Evolutionary conservation across 2,329 filamentous ascomycete genomes (phyloP).

Genomic region (Aspergillus sp.): DNA sequence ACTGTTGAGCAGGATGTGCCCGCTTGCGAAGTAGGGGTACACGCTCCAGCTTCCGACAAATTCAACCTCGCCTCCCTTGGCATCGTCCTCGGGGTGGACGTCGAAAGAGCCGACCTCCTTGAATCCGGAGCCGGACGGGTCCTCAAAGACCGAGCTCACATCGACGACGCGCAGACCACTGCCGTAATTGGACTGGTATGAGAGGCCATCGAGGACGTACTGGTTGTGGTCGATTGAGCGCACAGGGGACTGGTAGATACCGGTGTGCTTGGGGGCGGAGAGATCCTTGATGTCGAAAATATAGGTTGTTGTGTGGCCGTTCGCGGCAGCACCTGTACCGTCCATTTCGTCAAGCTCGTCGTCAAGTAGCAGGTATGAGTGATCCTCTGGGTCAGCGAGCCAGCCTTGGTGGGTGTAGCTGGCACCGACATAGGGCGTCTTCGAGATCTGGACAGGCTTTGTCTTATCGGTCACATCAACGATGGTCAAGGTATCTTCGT

Average conservation of each 20-base stretch:
- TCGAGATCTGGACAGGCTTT: slow-evolving; percentile 18
- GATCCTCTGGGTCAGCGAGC: slow-evolving; percentile 11
- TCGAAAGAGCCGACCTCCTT: slow-evolving; percentile 20
- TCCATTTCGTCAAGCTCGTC: slow-evolving; percentile 21
- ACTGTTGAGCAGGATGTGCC: slow-evolving; percentile 18
- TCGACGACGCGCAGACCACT: slow-evolving; percentile 21
- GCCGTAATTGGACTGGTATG: slow-evolving; percentile 20
- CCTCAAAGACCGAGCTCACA: slow-evolving; percentile 14
- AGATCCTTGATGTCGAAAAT: slow-evolving; percentile 20
- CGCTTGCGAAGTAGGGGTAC: slow-evolving; percentile 19
- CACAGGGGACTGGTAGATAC: slow-evolving; percentile 19
- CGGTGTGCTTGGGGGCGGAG: slow-evolving; percentile 16
- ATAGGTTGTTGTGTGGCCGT: slow-evolving; percentile 23
- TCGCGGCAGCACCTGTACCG: slow-evolving; percentile 15
- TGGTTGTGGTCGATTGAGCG: slow-evolving; percentile 22
- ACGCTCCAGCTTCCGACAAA: slow-evolving; percentile 21
- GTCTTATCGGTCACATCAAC: slow-evolving; percentile 19
- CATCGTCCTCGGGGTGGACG: slow-evolving; percentile 19
- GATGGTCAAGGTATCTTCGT: slow-evolving; percentile 20
- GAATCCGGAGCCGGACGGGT: slow-evolving; percentile 15
- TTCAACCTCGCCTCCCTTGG: slow-evolving; percentile 12
- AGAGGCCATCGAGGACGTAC: slow-evolving; percentile 19
- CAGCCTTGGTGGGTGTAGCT: slow-evolving; percentile 22
- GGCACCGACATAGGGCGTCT: slow-evolving; percentile 18
- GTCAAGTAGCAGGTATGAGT: slow-evolving; percentile 19